Conservation (phyloP, 2,329 filamentous ascomycete species). For the Pseudogymnoascus sp. region DNA sequence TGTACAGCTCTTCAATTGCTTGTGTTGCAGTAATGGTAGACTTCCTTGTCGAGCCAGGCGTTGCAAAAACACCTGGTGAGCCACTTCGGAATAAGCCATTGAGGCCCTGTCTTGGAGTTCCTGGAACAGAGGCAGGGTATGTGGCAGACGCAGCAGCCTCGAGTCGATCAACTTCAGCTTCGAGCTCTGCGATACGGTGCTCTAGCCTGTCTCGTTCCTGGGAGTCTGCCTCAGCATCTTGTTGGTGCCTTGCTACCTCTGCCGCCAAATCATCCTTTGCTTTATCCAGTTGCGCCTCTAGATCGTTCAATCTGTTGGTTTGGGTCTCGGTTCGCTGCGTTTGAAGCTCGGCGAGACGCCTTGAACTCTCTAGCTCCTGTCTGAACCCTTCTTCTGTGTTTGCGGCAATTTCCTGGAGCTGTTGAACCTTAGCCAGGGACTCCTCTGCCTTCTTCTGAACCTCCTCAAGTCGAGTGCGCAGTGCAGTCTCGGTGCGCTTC, state of each 20-base stretch:
- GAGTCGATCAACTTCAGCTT: conserved; percentile 53
- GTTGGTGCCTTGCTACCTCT: conserved; percentile 45
- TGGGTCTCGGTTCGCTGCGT: conserved; percentile 68
- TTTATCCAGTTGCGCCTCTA: conserved; percentile 55
- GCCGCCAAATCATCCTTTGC: conserved; percentile 56
- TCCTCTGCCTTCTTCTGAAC: conserved; percentile 84
- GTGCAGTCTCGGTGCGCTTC: conserved; percentile 69
- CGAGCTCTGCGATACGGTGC: conserved; percentile 55
- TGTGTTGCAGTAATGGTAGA: conserved; percentile 52
- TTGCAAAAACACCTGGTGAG: conserved; percentile 50
- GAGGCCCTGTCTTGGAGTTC: conserved; percentile 45
- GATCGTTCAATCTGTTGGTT: conserved; percentile 61
- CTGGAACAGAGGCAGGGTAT: conserved; percentile 38
- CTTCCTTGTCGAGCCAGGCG: conserved; percentile 51
- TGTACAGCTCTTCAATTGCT: conserved; percentile 57
- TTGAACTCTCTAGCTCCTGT: conserved; percentile 75
- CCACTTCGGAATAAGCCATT: conserved; percentile 51
- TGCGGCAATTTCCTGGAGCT: conserved; percentile 75
- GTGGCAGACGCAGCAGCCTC: conserved; percentile 44
- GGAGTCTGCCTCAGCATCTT: conserved; percentile 49
- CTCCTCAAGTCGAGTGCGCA: conserved; percentile 75
- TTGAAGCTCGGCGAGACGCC: conserved; percentile 74
- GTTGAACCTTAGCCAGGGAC: conserved; percentile 70
- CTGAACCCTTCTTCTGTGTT: conserved; percentile 80
- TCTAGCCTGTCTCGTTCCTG: conserved; percentile 56